These are phyloP conservation scores for Loxodes magnus DNA, from an alignment of 73 alveolate genomes.

Conservation along the genomic window DNA sequence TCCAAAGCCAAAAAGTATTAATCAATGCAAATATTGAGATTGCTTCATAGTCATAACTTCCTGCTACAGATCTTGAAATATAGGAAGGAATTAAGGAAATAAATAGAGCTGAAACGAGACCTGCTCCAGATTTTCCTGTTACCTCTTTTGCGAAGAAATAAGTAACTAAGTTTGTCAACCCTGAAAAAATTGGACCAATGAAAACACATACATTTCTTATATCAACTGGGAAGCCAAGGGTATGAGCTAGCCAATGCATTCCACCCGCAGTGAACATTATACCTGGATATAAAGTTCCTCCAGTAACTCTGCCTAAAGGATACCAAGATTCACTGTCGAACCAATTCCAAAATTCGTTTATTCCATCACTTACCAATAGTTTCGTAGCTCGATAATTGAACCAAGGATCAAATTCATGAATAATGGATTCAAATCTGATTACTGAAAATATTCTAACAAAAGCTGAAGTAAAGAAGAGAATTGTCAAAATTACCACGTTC, in stretches of 20 bases:
- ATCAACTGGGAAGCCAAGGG: constrained; percentile 88
- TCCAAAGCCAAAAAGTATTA: constrained; percentile 65
- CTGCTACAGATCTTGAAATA: constrained; percentile 97
- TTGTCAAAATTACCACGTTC: constrained; percentile 60
- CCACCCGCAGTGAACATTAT: constrained; percentile 91
- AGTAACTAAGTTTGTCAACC: constrained; percentile 88
- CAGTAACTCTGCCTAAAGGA: constrained; percentile 97
- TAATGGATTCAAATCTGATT: constrained; percentile 88
- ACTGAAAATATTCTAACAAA: constrained; percentile 93
- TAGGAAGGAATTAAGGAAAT: constrained; percentile 94
- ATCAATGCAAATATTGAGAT: constrained; percentile 80
- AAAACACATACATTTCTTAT: constrained; percentile 97
- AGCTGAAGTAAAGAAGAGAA: constrained; percentile 74
- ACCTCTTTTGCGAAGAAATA: constrained; percentile 91
- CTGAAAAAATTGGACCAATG: constrained; percentile 96
- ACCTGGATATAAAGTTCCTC: constrained; percentile 99
- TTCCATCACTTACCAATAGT: constrained; percentile 86
- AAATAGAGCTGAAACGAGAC: constrained; percentile 91
- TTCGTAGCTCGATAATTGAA: constrained; percentile 92
- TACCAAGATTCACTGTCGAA: constrained; percentile 98
- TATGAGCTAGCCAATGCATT: constrained; percentile 77
- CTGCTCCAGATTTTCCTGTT: constrained; percentile 95
- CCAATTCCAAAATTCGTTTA: constrained; percentile 98
- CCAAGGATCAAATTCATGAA: constrained; percentile 99
- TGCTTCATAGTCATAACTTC: constrained; percentile 95